phyloP scores from a whole-genome alignment of 2,329 filamentous ascomycete species.

The Pestalotiopsis sp. region DNA sequence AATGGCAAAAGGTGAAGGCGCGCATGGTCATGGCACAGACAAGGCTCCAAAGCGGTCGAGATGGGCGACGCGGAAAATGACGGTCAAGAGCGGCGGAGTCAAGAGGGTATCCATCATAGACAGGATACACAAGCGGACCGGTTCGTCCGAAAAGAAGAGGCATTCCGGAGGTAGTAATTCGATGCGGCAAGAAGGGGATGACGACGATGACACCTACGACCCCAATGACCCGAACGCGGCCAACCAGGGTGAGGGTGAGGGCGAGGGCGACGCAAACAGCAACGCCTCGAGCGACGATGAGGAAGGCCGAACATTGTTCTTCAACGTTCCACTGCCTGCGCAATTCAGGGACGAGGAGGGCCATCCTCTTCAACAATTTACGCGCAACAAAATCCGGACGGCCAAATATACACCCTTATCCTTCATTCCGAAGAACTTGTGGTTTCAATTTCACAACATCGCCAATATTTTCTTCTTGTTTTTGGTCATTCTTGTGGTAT shows the following conservation, averaged over 20 bases:
- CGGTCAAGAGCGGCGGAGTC: slow-evolving; percentile 71
- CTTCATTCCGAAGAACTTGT: slow-evolving; percentile 95
- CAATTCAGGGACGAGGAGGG: slow-evolving; percentile 81
- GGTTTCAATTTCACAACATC: slow-evolving; percentile 97
- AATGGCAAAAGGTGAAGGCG: slow-evolving; percentile 38
- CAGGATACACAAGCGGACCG: slow-evolving; percentile 66
- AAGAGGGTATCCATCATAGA: slow-evolving; percentile 86
- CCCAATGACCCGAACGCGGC: slow-evolving; percentile 23
- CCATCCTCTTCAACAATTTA: slow-evolving; percentile 68
- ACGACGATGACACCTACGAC: slow-evolving; percentile 28
- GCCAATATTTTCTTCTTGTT: slow-evolving; percentile 99
- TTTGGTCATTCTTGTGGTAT: slow-evolving; percentile 89
- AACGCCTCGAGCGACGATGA: slow-evolving; percentile 40
- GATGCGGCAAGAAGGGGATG: slow-evolving; percentile 29
- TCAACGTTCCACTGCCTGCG: slow-evolving; percentile 80
- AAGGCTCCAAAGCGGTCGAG: slow-evolving; percentile 67
- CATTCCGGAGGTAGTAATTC: slow-evolving; percentile 40
- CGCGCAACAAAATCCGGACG: slow-evolving; percentile 95
- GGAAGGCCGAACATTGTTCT: slow-evolving; percentile 69
- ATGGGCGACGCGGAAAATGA: slow-evolving; percentile 94
- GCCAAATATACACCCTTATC: slow-evolving; percentile 96
- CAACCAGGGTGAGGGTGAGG: slow-evolving; percentile 37
- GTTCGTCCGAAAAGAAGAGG: slow-evolving; percentile 71
- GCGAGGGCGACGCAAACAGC: slow-evolving; percentile 37
- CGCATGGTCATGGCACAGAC: slow-evolving; percentile 17